Evolutionary conservation across 164 flowering plant genomes (phyloP).

Genomic region (Vitis cinerea): DNA sequence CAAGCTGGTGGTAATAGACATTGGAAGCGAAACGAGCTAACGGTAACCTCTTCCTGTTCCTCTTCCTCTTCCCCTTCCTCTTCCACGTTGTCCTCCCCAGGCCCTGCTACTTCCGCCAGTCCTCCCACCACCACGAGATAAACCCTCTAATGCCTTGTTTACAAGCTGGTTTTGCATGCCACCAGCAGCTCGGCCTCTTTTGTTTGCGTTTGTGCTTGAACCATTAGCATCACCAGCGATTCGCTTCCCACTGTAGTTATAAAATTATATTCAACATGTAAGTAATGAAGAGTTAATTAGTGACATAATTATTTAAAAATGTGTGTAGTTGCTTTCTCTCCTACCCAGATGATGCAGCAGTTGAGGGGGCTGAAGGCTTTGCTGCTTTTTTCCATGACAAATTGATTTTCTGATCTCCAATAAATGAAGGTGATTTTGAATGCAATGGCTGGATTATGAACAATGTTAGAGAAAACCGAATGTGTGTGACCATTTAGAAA

Average conservation of each 20-base stretch:
- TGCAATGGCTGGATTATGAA: conserved; percentile 58
- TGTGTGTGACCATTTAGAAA: too few species aligned
- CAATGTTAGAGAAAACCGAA: not conserved
- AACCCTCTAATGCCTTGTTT: conserved; percentile 69
- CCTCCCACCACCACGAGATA: conserved; percentile 48
- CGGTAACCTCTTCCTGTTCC: conserved; percentile 70
- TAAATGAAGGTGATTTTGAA: conserved; percentile 74
- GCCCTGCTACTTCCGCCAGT: conserved; percentile 30
- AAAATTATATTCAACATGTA: not conserved
- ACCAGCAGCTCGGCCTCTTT: conserved; percentile 78
- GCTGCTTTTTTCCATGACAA: conserved; percentile 92
- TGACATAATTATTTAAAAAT: too few species aligned
- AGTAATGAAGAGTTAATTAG: not conserved
- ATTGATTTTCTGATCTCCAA: conserved; percentile 79
- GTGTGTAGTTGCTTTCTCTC: not conserved
- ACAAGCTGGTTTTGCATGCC: conserved; percentile 67
- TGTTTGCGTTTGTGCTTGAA: conserved; percentile 36
- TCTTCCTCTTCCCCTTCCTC: conserved; percentile 5
- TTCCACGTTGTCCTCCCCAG: conserved; percentile 31
- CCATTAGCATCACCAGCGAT: conserved; percentile 51
- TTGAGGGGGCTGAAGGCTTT: conserved; percentile 43
- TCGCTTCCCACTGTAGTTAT: conserved; percentile 59
- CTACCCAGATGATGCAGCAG: conserved; percentile 56
- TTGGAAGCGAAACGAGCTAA: conserved; percentile 11
- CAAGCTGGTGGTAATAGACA: too few species aligned